These are phyloP conservation scores for Lithohypha guttulata DNA, from an alignment of 2,329 filamentous ascomycete species.

Conservation along the genomic window DNA sequence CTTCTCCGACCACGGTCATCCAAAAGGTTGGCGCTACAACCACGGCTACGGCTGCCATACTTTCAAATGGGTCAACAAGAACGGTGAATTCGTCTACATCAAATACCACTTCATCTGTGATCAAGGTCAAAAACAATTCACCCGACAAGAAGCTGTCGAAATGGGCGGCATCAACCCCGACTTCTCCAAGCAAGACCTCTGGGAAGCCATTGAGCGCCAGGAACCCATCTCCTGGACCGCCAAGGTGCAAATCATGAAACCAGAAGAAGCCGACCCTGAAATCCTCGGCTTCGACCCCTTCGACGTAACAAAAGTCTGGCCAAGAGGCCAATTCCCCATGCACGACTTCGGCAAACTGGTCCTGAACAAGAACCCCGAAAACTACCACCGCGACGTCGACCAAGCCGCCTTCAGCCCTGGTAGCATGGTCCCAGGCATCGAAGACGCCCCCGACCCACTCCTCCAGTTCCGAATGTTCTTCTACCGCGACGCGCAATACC, in stretches of 20 bases:
- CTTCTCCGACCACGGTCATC: constrained; percentile 42
- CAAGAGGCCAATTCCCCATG: constrained; percentile 38
- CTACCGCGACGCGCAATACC: constrained; percentile 44
- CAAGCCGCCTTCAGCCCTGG: constrained; percentile 57
- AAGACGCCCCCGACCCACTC: constrained; percentile 52
- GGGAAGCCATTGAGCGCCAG: constrained; percentile 34
- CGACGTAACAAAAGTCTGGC: constrained; percentile 46
- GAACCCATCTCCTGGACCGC: constrained; percentile 35
- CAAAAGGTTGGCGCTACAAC: constrained; percentile 34
- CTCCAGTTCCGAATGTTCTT: constrained; percentile 51
- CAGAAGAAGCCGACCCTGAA: constrained; percentile 37
- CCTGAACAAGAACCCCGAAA: constrained; percentile 45
- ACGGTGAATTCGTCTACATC: constrained; percentile 42
- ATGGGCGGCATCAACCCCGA: constrained; percentile 42
- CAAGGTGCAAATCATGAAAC: constrained; percentile 37
- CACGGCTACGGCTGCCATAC: constrained; percentile 39
- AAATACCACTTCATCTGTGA: constrained; percentile 41
- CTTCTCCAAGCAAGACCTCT: constrained; percentile 40
- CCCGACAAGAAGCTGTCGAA: constrained; percentile 33
- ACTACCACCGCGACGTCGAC: constrained; percentile 46
- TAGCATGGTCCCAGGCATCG: constrained; percentile 53
- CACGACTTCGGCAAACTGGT: constrained; percentile 41
- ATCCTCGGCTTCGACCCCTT: constrained; percentile 44
- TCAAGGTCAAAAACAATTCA: constrained; percentile 40
- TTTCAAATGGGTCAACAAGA: constrained; percentile 38